Percentiles rank a stretch among this genome's conserved stretches.
Conservation (phyloP, 129 eudicot species). For the Flaveria robusta region DNA sequence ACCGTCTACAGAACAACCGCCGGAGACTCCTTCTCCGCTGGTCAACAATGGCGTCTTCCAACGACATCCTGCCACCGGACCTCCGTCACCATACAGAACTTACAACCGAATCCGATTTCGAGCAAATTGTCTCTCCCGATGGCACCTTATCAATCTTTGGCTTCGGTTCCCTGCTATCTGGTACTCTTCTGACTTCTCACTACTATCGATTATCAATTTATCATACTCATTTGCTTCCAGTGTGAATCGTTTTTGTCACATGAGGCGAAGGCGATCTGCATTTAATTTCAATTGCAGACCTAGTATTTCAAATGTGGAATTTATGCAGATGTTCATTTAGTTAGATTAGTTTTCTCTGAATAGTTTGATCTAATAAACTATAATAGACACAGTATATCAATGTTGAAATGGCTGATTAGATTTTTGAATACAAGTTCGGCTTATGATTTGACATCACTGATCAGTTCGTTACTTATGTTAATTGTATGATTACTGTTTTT, state of each 20-base stretch:
- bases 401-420: neutral
- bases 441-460: neutral
- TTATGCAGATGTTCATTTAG: neutral
- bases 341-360: neutral
- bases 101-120: constrained; percentile 64
- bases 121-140: constrained; percentile 59
- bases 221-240: neutral
- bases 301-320: constrained; percentile 9
- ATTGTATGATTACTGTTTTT: constrained; percentile 20
- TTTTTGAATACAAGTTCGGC: neutral
- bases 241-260: neutral
- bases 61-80: constrained; percentile 20
- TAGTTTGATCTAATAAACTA: constrained; percentile 1
- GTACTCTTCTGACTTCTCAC: constrained; percentile 35
- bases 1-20: constrained; percentile 21
- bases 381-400: neutral
- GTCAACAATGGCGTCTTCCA: constrained; percentile 41
- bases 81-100: constrained; percentile 46
- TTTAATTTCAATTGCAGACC: neutral
- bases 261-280: neutral
- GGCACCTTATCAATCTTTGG: constrained; percentile 82
- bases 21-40: constrained; percentile 25
- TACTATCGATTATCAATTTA: neutral
- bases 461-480: neutral
- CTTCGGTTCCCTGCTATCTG: constrained; percentile 93